Conservation (phyloP, 208 protist species). For the Angomonas desouzai region DNA sequence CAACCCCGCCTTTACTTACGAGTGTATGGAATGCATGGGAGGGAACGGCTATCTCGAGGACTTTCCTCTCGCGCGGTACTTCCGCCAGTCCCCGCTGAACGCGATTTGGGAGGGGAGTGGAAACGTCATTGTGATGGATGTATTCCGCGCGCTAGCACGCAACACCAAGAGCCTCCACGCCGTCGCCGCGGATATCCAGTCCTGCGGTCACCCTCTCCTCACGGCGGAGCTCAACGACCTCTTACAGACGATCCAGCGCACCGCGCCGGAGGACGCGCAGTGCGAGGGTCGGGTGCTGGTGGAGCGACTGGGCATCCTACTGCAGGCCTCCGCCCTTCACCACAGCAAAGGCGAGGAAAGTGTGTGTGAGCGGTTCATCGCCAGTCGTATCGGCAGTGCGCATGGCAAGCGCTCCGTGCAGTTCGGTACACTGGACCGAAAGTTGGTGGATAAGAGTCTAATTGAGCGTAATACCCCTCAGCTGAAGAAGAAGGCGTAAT, state of each 20-base stretch:
- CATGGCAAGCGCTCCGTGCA: slow-evolving; percentile 4
- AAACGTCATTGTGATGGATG: slow-evolving; percentile 41
- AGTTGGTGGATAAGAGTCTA: slow-evolving; percentile 9
- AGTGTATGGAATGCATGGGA: slow-evolving; percentile 33
- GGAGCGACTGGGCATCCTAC: slow-evolving; percentile 16
- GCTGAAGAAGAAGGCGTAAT: too few relatives aligned
- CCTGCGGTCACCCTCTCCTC: not conserved
- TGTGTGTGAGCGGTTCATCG: slow-evolving; percentile 14
- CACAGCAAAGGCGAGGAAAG: slow-evolving; percentile 3
- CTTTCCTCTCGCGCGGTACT: slow-evolving; percentile 22
- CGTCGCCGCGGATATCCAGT: slow-evolving; percentile 8
- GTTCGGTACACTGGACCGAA: slow-evolving; percentile 11
- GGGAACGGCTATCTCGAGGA: slow-evolving; percentile 43
- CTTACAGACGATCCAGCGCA: not conserved
- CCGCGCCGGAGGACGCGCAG: not conserved
- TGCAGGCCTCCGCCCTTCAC: slow-evolving; percentile 20
- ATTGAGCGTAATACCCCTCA: slow-evolving; percentile 16
- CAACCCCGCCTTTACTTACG: slow-evolving; percentile 18
- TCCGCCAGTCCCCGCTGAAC: slow-evolving; percentile 39
- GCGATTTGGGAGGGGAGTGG: slow-evolving; percentile 32
- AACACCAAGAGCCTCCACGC: slow-evolving; percentile 1
- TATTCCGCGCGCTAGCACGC: slow-evolving; percentile 18
- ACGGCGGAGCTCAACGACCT: slow-evolving; percentile 3
- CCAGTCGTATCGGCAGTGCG: slow-evolving; percentile 5
- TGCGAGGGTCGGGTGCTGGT: slow-evolving; percentile 12